Percentiles rank a stretch among this genome's conserved stretches.
Evolutionary conservation across 495 filamentous ascomycete species (phyloP).

Genomic region (Daldinia loculata): DNA sequence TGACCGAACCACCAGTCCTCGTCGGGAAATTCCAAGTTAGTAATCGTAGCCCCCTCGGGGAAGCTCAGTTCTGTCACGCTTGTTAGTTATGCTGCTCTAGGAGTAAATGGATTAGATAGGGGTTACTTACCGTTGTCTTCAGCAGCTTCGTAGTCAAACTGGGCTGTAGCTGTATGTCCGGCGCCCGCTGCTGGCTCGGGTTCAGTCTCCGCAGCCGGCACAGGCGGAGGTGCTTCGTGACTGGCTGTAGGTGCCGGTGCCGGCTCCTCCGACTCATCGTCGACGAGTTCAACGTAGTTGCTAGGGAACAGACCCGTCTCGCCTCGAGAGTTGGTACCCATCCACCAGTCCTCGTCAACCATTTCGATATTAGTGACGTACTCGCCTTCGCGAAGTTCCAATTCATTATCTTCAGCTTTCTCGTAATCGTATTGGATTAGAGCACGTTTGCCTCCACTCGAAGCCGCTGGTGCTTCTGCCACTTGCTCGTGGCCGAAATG

Average conservation of each 20-base stretch:
- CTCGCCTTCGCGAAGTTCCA: conserved; percentile 90
- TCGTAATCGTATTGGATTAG: conserved; percentile 95
- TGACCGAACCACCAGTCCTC: conserved; percentile 98
- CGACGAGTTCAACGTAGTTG: conserved; percentile 92
- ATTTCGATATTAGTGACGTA: conserved; percentile 95
- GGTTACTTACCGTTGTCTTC: conserved; percentile 82
- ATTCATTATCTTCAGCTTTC: conserved; percentile 95
- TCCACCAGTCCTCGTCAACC: conserved; percentile 98
- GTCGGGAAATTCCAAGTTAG: conserved; percentile 84
- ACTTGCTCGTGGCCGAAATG: conserved; percentile 46
- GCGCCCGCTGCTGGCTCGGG: conserved; percentile 43
- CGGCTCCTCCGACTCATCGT: conserved; percentile 55
- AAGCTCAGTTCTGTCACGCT: conserved; percentile 76
- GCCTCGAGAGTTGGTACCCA: conserved; percentile 82
- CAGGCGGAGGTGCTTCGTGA: conserved; percentile 46
- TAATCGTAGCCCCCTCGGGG: conserved; percentile 84
- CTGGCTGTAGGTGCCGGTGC: conserved; percentile 27
- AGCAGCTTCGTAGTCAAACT: conserved; percentile 97
- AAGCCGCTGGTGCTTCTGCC: conserved; percentile 39
- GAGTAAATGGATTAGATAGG: background rate
- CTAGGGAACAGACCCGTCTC: conserved; percentile 92
- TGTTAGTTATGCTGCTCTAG: conserved; percentile 31
- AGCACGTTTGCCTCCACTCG: conserved; percentile 69
- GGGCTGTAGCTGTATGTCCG: conserved; percentile 76
- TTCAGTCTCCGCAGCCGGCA: conserved; percentile 44